Percentiles rank a stretch among this genome's conserved stretches.
These are phyloP conservation scores for Hygrophorus russula DNA, from an alignment of 768 basidiomycete species.

Conservation along the genomic window DNA sequence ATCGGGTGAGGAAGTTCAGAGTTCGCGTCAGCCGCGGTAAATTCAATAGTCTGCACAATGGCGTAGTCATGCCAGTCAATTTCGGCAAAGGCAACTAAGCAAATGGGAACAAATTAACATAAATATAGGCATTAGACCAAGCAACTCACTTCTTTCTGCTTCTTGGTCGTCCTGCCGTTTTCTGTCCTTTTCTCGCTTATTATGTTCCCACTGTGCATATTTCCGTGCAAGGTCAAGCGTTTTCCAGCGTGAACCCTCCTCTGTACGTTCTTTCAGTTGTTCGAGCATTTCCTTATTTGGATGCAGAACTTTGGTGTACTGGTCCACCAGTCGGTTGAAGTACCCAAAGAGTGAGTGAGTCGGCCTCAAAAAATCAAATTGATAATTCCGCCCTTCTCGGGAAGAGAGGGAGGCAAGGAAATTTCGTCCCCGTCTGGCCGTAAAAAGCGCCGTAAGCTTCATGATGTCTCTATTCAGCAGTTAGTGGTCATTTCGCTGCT, in stretches of 20 bases:
- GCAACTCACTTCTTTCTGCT: constrained; percentile 68
- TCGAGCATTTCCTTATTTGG: constrained; percentile 69
- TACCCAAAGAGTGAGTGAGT: constrained; percentile 93
- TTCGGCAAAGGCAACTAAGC: constrained; percentile 79
- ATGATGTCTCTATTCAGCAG: constrained; percentile 69
- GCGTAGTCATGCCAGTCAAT: constrained; percentile 99
- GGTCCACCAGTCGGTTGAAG: constrained; percentile 95
- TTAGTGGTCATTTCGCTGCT: no score
- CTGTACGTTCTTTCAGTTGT: constrained; percentile 52
- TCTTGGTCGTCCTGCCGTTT: constrained; percentile 85
- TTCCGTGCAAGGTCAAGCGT: constrained; percentile 64
- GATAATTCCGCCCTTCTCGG: constrained; percentile 89
- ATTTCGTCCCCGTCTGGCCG: constrained; percentile 78
- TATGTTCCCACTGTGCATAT: constrained; percentile 83
- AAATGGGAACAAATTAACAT: constrained; percentile 7
- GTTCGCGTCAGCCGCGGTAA: constrained; percentile 83
- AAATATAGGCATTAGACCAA: neutral
- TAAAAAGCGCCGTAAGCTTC: constrained; percentile 92
- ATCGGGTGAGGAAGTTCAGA: constrained; percentile 95
- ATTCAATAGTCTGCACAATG: constrained; percentile 96
- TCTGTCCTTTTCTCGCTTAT: constrained; percentile 76
- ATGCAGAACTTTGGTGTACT: constrained; percentile 84
- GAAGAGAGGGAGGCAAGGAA: constrained; percentile 81
- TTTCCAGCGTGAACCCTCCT: constrained; percentile 63
- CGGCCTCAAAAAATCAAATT: constrained; percentile 95